These are phyloP conservation scores for Neurospora sp. DNA, from an alignment of 2,329 filamentous ascomycete genomes.

Conservation along the genomic window DNA sequence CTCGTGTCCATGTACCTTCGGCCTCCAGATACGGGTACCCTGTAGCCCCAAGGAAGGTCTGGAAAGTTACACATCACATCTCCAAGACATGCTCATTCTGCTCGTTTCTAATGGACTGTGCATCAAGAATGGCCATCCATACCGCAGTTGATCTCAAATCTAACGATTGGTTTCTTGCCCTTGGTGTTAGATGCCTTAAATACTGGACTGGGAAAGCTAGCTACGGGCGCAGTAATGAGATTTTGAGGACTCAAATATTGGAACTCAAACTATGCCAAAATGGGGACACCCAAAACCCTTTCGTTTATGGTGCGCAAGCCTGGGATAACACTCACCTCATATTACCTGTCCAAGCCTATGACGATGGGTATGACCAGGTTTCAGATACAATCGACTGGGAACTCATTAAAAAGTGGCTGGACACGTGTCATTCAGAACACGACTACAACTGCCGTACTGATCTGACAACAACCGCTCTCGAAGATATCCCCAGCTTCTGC, in stretches of 20 bases:
- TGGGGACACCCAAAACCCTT: no score
- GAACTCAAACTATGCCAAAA: no score
- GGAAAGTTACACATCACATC: neutral
- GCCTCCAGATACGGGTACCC: no score
- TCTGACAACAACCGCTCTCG: accelerated
- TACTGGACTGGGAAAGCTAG: no score
- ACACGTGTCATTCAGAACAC: accelerated
- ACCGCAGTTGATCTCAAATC: neutral
- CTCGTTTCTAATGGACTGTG: neutral
- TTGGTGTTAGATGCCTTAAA: neutral
- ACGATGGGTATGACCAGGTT: accelerated
- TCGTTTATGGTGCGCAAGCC: accelerated
- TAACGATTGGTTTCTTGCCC: neutral
- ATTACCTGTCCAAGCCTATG: accelerated
- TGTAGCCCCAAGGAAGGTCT: neutral
- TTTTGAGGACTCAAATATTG: no score
- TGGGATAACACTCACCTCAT: neutral
- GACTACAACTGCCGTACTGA: neutral
- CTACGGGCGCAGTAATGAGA: no score
- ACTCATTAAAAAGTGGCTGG: neutral
- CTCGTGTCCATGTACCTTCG: no score
- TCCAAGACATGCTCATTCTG: neutral
- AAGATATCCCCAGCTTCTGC: neutral
- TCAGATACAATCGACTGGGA: neutral
- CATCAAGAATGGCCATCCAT: neutral